phyloP scores from a whole-genome alignment of 495 filamentous ascomycete genomes.

The Lepraria neglecta region DNA sequence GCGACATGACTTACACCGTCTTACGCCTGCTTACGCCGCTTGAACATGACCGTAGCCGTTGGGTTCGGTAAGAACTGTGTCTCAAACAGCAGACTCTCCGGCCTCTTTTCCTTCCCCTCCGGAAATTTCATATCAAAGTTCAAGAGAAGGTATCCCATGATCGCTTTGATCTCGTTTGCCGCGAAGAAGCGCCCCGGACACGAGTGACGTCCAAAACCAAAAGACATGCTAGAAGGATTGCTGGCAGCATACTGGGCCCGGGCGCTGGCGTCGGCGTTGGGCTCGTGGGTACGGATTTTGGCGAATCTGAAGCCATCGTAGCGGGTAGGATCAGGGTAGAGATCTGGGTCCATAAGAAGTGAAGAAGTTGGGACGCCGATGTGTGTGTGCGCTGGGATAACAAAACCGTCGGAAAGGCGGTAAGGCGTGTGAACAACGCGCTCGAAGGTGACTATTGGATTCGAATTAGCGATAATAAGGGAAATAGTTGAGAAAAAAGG shows the following conservation, averaged over 20 bases:
- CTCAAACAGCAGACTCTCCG: constrained; percentile 26
- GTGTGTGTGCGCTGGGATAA: constrained; percentile 1
- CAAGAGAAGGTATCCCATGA: constrained; percentile 27
- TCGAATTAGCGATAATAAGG: neutral
- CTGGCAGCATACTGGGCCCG: constrained; percentile 11
- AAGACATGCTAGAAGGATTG: constrained; percentile 19
- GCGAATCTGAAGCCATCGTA: constrained; percentile 19
- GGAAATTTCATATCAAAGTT: constrained; percentile 33
- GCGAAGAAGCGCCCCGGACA: constrained; percentile 31
- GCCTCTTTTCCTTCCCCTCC: constrained; percentile 27
- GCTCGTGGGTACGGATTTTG: constrained; percentile 23
- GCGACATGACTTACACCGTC: neutral
- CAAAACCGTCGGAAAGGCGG: constrained; percentile 7
- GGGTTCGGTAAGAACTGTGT: constrained; percentile 12
- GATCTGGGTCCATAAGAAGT: constrained; percentile 4
- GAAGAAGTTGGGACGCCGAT: constrained; percentile 7
- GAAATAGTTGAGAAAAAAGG: neutral
- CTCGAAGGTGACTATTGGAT: constrained; percentile 9
- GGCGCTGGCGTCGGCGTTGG: constrained; percentile 11
- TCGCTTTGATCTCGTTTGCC: constrained; percentile 31
- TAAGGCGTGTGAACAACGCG: constrained; percentile 6
- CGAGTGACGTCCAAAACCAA: constrained; percentile 25
- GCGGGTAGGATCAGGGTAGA: constrained; percentile 8
- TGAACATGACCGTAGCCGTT: constrained; percentile 10
- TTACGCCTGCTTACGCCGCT: constrained; percentile 7